A percentile compares a stretch with the other conserved stretches of the same genome.
Conservation (phyloP, 2,329 filamentous ascomycete species). For the Fusarium sarcochroum region DNA sequence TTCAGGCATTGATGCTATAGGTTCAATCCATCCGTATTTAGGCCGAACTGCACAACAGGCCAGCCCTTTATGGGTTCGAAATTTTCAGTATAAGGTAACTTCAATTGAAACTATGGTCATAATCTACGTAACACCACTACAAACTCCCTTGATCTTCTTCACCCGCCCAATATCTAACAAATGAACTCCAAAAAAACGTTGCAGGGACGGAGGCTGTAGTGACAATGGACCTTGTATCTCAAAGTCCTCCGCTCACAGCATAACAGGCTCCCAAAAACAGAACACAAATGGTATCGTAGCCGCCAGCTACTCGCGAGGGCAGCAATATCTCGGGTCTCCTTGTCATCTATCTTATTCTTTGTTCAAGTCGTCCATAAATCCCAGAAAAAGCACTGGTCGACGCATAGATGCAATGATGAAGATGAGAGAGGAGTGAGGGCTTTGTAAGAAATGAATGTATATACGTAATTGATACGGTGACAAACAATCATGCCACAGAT, state of each 20-base stretch:
- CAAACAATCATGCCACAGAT: slow-evolving; percentile 7
- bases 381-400: not conserved
- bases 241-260: not conserved
- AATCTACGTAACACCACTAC: not conserved
- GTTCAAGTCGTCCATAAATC: not conserved
- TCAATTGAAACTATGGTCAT: not conserved
- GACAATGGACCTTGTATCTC: not conserved
- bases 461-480: too few species aligned
- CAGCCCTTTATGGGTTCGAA: too few species aligned
- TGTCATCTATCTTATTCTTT: not conserved
- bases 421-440: not conserved
- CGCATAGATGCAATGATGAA: not conserved
- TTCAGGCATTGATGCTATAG: too few species aligned
- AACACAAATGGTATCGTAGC: slow-evolving; percentile 8
- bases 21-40: too few species aligned
- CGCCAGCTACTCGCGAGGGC: slow-evolving; percentile 6
- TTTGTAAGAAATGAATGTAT: not conserved
- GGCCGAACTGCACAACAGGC: too few species aligned
- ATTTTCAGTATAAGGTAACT: too few species aligned
- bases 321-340: not conserved
- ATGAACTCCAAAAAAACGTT: not conserved
- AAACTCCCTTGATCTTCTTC: slow-evolving; percentile 3
- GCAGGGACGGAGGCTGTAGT: not conserved
- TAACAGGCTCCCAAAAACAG: not conserved
- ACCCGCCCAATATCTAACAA: not conserved